These are phyloP conservation scores for Polyplosphaeria fusca DNA, from an alignment of 495 filamentous ascomycete species.

Conservation along the genomic window DNA sequence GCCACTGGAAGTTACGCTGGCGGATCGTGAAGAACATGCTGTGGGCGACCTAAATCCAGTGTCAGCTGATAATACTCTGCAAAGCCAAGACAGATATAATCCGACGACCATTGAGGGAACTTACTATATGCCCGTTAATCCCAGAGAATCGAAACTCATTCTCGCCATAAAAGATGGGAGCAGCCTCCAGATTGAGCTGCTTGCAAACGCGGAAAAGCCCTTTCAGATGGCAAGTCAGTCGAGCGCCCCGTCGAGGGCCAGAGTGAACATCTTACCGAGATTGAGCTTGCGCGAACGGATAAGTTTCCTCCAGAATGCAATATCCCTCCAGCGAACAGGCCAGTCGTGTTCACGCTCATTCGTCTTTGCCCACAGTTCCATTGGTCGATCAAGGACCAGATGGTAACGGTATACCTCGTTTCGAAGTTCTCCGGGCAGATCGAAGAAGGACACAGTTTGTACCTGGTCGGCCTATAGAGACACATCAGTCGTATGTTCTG, in stretches of 20 bases:
- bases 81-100: no score
- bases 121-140: slow-evolving; percentile 5
- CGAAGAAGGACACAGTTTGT: no score
- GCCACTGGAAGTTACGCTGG: neutral
- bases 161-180: slow-evolving; percentile 6
- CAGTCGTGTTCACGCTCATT: neutral
- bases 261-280: no score
- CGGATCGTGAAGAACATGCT: no score
- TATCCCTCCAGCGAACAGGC: neutral
- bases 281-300: neutral
- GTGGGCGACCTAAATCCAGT: no score
- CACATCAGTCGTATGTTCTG: no score
- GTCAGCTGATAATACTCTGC: no score
- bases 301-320: neutral
- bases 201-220: slow-evolving; percentile 5
- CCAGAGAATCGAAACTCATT: slow-evolving; percentile 10
- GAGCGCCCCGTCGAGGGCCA: no score
- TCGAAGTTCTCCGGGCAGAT: neutral
- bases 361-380: slow-evolving; percentile 2
- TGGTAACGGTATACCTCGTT: neutral
- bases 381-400: neutral
- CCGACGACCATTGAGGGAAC: no score
- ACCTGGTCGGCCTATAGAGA: no score
- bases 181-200: neutral
- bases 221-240: no score